Base-by-base conservation (phyloP, 345 rosid species). In the Pseudoturritis turrita region DNA sequence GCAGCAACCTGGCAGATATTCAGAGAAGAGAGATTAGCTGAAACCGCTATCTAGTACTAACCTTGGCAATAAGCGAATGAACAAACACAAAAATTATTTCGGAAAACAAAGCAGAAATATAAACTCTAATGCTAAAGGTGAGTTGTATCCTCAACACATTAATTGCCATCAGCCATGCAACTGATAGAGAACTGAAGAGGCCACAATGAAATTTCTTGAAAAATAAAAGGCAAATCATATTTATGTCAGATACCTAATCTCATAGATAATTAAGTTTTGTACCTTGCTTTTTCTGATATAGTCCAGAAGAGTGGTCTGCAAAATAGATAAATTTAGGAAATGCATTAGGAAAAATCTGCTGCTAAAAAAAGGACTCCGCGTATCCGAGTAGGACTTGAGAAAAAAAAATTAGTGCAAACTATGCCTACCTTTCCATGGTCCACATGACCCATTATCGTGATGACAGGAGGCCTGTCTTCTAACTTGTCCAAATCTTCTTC, bases 371-470 rank as follows among this genome's bases (percentile, higher is more conserved):
- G 50, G 64, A 53, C 19, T 54, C 28, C 18, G 22, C 17, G 45
- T 75, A 18, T 44, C 63, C 21, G 29, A 37, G 46, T 25, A 56
- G 37, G 37, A 76, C n/a, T 41, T 53, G 51, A 67, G 49, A 43
- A 39, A 21, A 49, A 56, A 39, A 21, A 53, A 15, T 28, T 10
- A 45, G 28, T 26, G 58, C 19, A 62, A 61, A 59, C 4, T 66
- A 25, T 28, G 50, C 78, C 67, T 79, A 87, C 99, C 90, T 95
- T 95, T 78, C 99, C 99, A 57, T 95, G 99, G 79, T 95, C 99
- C 18, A 95, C 99, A 75, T 95, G 99, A 75, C 99, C 99, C 99
- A 95, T 95, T 70, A 95, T 95, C n/a, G 99, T 95, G 70, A 95
- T 88, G 59, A 95, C 96, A 73, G 99, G 99, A 78, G 99, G 97